phyloP scores from a whole-genome alignment of 257 asterid genomes.

The Fraxinus cuspidata region DNA sequence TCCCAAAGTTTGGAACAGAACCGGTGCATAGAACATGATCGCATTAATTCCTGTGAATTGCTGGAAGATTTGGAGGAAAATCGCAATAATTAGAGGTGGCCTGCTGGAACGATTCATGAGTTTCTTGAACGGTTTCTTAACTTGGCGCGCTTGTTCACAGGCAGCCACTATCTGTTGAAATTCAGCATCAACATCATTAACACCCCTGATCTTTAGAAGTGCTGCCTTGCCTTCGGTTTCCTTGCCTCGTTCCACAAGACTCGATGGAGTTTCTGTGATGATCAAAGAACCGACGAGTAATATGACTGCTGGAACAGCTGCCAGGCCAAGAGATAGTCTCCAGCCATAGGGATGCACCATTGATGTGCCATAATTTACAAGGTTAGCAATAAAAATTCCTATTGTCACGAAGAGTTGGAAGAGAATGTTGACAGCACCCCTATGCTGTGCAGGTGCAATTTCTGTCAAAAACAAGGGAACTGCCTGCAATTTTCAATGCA shows the following conservation, averaged over 20 bases:
- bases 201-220: slow-evolving; percentile 55
- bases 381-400: slow-evolving; percentile 66
- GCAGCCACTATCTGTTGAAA: slow-evolving; percentile 47
- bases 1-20: slow-evolving; percentile 66
- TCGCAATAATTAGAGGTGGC: slow-evolving; percentile 47
- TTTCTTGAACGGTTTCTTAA: slow-evolving; percentile 46
- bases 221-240: slow-evolving; percentile 40
- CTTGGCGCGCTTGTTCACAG: slow-evolving; percentile 43
- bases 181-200: slow-evolving; percentile 55
- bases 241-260: slow-evolving; percentile 52
- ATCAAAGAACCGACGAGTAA: slow-evolving; percentile 49
- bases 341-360: slow-evolving; percentile 59
- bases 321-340: slow-evolving; percentile 66
- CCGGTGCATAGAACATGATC: slow-evolving; percentile 73
- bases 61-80: slow-evolving; percentile 56
- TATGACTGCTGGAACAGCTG: slow-evolving; percentile 48
- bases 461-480: slow-evolving; percentile 82
- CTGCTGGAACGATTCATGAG: slow-evolving; percentile 39
- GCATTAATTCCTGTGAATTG: slow-evolving; percentile 84
- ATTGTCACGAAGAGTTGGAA: slow-evolving; percentile 80
- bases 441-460: slow-evolving; percentile 65
- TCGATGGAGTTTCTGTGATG: slow-evolving; percentile 72
- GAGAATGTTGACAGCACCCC: slow-evolving; percentile 80
- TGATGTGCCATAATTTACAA: slow-evolving; percentile 58
- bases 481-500: slow-evolving; percentile 44